Conservation (phyloP, 768 basidiomycete genomes). For the Trametes cingulata region DNA sequence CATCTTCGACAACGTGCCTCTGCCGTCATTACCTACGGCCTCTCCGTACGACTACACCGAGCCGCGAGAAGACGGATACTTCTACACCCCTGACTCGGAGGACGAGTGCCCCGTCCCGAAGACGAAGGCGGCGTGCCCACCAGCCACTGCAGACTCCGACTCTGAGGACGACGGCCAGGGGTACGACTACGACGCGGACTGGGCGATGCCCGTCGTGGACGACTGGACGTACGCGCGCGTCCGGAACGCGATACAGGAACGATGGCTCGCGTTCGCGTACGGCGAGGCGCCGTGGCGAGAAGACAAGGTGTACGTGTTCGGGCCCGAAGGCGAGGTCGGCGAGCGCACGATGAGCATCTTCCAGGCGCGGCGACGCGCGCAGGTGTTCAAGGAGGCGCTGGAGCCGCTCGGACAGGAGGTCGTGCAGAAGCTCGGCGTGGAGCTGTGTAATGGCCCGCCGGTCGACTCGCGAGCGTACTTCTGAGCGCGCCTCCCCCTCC, state of each 20-base stretch:
- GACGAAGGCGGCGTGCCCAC: background rate
- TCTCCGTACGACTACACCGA: constrained; percentile 22
- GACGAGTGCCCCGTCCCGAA: constrained; percentile 23
- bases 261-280: constrained; percentile 75
- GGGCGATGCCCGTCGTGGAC: constrained; percentile 61
- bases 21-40: constrained; percentile 38
- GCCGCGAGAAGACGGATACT: constrained; percentile 29
- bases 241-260: constrained; percentile 68
- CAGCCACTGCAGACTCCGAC: constrained; percentile 27
- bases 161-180: constrained; percentile 29
- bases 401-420: constrained; percentile 67
- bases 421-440: constrained; percentile 72
- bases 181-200: constrained; percentile 38
- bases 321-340: constrained; percentile 80
- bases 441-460: constrained; percentile 70
- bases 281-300: constrained; percentile 73
- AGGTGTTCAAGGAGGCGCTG: constrained; percentile 64
- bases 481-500: background rate
- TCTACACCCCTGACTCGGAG: constrained; percentile 35
- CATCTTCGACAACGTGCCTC: constrained; percentile 74
- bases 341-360: constrained; percentile 68
- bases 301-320: constrained; percentile 75
- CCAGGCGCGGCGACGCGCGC: constrained; percentile 58
- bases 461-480: constrained; percentile 21
- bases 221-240: constrained; percentile 67